Conservation (phyloP, 164 flowering plant genomes). For the Chimonanthus praecox region DNA sequence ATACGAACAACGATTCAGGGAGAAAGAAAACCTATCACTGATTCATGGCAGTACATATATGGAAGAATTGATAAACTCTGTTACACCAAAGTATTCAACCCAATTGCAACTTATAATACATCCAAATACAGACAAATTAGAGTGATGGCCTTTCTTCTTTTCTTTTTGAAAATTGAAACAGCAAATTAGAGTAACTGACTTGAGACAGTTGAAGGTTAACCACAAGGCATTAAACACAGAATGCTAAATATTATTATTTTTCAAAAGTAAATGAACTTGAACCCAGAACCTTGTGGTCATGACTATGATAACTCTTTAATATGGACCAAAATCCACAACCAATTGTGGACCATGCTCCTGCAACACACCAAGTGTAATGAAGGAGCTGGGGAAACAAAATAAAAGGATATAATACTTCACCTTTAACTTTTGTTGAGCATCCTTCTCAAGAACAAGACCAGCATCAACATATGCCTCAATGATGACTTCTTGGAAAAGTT, state of each 20-base stretch:
- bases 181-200: background rate
- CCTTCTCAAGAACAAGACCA: conserved; percentile 87
- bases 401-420: conserved; percentile 23
- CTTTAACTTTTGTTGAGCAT: conserved; percentile 58
- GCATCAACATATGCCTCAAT: conserved; percentile 79
- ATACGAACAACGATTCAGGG: no score
- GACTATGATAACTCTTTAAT: no score
- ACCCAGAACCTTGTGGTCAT: no score
- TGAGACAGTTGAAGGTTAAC: background rate
- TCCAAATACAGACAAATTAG: background rate
- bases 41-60: no score
- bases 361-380: background rate
- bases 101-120: background rate
- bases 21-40: no score
- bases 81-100: no score
- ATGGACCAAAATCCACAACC: no score
- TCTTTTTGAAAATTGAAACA: no score
- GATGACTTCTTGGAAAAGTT: conserved; percentile 62
- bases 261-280: no score
- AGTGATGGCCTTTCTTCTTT: background rate
- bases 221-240: background rate
- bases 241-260: no score
- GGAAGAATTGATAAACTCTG: no score
- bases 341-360: background rate
- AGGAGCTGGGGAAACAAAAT: background rate